Percentiles rank a stretch among this genome's conserved stretches.
Conservation (phyloP, 2,329 filamentous ascomycete species). For the Claviceps pusilla region DNA sequence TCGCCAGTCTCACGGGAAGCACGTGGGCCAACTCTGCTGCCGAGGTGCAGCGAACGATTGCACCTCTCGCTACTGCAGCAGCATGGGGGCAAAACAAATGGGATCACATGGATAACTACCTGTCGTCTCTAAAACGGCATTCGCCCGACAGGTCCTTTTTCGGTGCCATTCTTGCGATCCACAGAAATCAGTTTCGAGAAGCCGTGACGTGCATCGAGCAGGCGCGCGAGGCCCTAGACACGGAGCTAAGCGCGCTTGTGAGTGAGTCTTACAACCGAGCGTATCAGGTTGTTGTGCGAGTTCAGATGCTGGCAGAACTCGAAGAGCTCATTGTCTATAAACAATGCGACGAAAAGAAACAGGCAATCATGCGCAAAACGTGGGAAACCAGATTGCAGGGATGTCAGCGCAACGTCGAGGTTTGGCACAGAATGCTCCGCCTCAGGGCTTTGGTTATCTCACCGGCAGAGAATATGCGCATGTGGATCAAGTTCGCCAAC, state of each 20-base stretch:
- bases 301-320: constrained; percentile 96
- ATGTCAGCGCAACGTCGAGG: constrained; percentile 91
- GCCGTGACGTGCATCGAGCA: constrained; percentile 80
- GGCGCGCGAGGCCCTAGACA: constrained; percentile 84
- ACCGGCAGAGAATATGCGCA: constrained; percentile 86
- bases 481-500: constrained; percentile 99
- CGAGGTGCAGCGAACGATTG: constrained; percentile 81
- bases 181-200: constrained; percentile 89
- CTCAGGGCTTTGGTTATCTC: constrained; percentile 83
- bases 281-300: constrained; percentile 92
- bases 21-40: constrained; percentile 83
- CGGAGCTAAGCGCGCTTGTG: constrained; percentile 88
- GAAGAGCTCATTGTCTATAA: constrained; percentile 98
- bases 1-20: constrained; percentile 77
- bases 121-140: constrained; percentile 84
- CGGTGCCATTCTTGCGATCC: constrained; percentile 83
- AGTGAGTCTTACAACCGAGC: constrained; percentile 96
- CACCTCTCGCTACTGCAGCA: constrained; percentile 82
- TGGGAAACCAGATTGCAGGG: constrained; percentile 94
- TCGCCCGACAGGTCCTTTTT: constrained; percentile 96
- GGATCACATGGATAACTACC: constrained; percentile 95
- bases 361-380: constrained; percentile 77
- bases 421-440: constrained; percentile 97
- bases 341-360: constrained; percentile 77
- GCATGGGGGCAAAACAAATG: constrained; percentile 95